Base-by-base conservation (phyloP, 331 rosid genomes). In the Arachis monticola region DNA sequence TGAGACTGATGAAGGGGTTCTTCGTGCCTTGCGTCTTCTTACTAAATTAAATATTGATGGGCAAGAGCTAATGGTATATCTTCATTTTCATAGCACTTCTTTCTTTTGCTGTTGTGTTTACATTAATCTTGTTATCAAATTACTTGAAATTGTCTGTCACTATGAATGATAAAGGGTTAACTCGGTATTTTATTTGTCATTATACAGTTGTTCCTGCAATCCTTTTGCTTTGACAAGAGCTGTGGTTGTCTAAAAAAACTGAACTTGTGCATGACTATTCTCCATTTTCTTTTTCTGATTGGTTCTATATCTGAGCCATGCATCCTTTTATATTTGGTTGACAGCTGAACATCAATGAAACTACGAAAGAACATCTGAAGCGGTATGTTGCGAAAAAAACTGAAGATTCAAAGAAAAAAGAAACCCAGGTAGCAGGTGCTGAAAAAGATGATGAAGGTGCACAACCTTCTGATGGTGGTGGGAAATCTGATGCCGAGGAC, bases 1-100 rank as follows among this genome's bases (percentile, higher is more conserved):
- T 79, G 99, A 95, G 80, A 85, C 97, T 78, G 96, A 93, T 58
- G 99, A 95, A 86, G 99, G 97, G 46, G 98, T 95, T 69, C 99
- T 92, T 60, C 97, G 98, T 66, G 99, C 98, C 8, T 75, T 95
- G 74, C 98, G 98, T 48, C 83, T 92, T 62, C 96, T 95, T 69
- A 89, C 86, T 63, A 95, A 90, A 80, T 77, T 92, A 80, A 95
- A 83, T 75, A 82, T 95, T 69, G 99, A 95, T 60, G 98, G 99
- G 87, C 98, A 90, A 85, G 98, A 92, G 82, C 83, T 95, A 60
- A 75, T 74, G 97, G 99, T 92, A 87, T 72, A 88, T 63, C 60
- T 55, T 83, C 65, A 31, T 64, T 30, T 65, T 71, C 59, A 32
- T 2, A 44, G 10, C 13, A 45, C 58, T 58, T 48, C 63, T 45